Conservation (phyloP, 768 basidiomycete genomes). For the Russula olivacea region DNA sequence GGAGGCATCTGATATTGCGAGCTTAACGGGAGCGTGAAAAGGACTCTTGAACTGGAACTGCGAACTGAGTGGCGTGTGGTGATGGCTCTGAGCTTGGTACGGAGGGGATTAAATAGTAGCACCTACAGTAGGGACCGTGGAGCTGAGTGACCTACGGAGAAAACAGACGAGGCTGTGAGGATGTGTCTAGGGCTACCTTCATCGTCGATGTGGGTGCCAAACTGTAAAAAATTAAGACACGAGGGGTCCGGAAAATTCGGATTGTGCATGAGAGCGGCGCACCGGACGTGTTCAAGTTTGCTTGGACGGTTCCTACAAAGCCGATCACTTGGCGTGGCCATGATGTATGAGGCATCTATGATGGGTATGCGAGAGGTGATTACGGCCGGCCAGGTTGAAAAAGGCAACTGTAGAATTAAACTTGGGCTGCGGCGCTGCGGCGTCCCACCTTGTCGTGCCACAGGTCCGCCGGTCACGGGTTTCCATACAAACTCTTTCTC, state of each 20-base stretch:
- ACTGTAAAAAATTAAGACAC: constrained; percentile 18
- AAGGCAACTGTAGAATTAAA: background rate
- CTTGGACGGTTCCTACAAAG: no score
- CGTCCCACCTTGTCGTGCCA: no score
- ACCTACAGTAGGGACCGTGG: background rate
- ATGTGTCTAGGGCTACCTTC: background rate
- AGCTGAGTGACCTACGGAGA: background rate
- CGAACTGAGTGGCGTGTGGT: no score
- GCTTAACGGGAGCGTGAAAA: background rate
- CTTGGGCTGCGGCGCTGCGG: background rate
- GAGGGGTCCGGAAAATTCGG: constrained; percentile 13
- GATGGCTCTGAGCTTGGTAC: background rate
- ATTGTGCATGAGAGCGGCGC: background rate
- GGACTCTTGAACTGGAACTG: background rate
- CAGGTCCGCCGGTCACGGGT: no score
- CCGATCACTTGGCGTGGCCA: background rate
- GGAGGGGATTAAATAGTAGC: constrained; percentile 17
- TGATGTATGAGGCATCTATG: background rate
- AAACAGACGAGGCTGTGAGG: background rate
- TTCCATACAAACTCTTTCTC: no score
- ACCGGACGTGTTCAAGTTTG: no score
- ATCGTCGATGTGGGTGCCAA: constrained; percentile 16
- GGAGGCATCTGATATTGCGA: background rate
- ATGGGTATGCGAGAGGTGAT: background rate
- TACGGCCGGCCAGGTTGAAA: no score